phyloP scores from a whole-genome alignment of 2,329 filamentous ascomycete species.

The Emericellopsis cladophorae region DNA sequence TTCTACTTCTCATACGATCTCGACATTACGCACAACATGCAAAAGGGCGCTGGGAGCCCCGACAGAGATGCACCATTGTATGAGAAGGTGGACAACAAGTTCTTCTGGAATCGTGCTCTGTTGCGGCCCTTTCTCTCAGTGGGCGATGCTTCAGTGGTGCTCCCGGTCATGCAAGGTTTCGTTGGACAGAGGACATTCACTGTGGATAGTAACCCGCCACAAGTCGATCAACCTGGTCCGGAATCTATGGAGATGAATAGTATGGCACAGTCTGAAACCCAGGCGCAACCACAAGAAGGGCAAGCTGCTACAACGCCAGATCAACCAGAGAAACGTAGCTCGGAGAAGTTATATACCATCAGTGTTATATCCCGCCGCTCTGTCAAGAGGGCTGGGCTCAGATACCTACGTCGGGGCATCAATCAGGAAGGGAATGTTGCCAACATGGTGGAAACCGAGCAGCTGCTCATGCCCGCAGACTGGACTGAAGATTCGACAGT shows the following conservation, averaged over 20 bases:
- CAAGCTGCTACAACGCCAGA: not conserved
- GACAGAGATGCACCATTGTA: conserved; percentile 43
- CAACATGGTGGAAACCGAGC: conserved; percentile 90
- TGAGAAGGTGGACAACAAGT: conserved; percentile 61
- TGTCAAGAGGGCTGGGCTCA: conserved; percentile 70
- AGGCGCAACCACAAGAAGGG: too few species aligned
- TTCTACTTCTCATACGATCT: conserved; percentile 96
- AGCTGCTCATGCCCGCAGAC: conserved; percentile 63
- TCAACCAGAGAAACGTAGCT: conserved; percentile 25
- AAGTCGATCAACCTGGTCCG: conserved; percentile 31
- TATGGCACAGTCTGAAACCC: conserved; percentile 15
- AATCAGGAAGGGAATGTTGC: conserved; percentile 83
- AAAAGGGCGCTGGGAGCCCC: conserved; percentile 13
- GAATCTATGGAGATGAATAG: conserved; percentile 33
- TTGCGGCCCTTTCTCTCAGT: conserved; percentile 60
- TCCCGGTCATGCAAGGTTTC: conserved; percentile 90
- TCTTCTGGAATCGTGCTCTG: conserved; percentile 84
- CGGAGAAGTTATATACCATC: conserved; percentile 56
- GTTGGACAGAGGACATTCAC: conserved; percentile 76
- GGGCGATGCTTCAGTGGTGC: conserved; percentile 56
- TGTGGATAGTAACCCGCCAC: conserved; percentile 49
- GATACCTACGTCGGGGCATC: conserved; percentile 81
- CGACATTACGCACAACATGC: conserved; percentile 65
- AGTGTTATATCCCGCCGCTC: conserved; percentile 88
- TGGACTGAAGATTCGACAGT: conserved; percentile 52